Percentiles rank a stretch among this genome's conserved stretches.
These are phyloP conservation scores for Collybia sp. DNA, from an alignment of 768 basidiomycete genomes.

Conservation along the genomic window DNA sequence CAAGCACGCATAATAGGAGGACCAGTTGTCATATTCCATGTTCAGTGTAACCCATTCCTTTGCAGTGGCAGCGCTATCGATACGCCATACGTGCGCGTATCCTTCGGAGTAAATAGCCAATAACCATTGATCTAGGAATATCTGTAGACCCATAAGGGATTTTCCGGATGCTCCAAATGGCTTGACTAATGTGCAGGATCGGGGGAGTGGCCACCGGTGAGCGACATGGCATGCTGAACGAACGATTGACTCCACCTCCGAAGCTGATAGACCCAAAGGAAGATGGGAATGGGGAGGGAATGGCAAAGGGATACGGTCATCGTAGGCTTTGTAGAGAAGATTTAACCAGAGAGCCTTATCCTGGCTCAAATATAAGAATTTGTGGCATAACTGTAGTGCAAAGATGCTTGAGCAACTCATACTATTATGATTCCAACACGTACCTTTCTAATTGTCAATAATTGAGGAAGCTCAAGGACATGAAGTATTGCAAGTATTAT, in stretches of 20 bases:
- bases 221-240: constrained; percentile 6
- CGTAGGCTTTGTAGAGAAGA: neutral
- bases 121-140: constrained; percentile 45
- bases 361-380: neutral
- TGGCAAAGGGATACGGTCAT: neutral
- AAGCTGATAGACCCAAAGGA: neutral
- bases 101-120: constrained; percentile 39
- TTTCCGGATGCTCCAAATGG: constrained; percentile 3
- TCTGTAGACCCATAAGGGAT: constrained; percentile 28
- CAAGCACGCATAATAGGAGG: constrained; percentile 16
- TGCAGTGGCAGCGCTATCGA: constrained; percentile 8
- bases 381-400: neutral
- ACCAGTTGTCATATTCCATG: constrained; percentile 11
- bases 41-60: constrained; percentile 3
- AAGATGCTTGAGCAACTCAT: neutral
- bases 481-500: too few species aligned
- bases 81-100: constrained; percentile 37
- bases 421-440: too few species aligned
- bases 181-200: neutral
- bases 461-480: too few species aligned
- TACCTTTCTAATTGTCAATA: too few species aligned
- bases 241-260: constrained; percentile 3
- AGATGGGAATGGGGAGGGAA: neutral
- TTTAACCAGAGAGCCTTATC: neutral
- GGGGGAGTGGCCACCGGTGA: constrained; percentile 8